Evolutionary conservation across 768 basidiomycete genomes (phyloP).

Genomic region (Rubroboletus satanas): DNA sequence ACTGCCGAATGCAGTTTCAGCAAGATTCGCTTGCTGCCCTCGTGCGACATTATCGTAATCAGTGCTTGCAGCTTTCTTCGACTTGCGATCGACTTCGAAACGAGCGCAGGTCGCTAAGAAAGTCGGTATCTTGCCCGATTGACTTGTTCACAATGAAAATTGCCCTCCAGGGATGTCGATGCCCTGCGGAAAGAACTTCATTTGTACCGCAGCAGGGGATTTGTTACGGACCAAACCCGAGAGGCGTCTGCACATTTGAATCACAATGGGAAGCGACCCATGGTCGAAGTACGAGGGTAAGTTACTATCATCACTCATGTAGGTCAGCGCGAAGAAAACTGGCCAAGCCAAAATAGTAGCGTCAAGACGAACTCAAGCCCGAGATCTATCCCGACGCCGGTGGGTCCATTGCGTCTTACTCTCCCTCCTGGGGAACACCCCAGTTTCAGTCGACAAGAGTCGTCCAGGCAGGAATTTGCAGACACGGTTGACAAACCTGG

Average conservation of each 20-base stretch:
- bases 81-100: constrained; percentile 32
- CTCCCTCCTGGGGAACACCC: constrained; percentile 56
- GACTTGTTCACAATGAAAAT: constrained; percentile 6
- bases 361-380: constrained; percentile 54
- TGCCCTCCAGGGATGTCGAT: constrained; percentile 43
- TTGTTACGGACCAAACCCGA: constrained; percentile 22
- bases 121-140: constrained; percentile 34
- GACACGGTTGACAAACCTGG: constrained; percentile 39
- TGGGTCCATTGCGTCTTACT: constrained; percentile 64
- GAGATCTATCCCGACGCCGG: constrained; percentile 49
- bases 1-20: constrained; percentile 55
- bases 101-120: constrained; percentile 50
- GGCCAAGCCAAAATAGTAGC: constrained; percentile 18
- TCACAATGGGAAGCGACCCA: constrained; percentile 62
- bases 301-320: constrained; percentile 8
- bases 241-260: constrained; percentile 43
- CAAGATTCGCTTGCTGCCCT: constrained; percentile 70
- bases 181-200: constrained; percentile 47
- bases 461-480: constrained; percentile 9
- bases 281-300: constrained; percentile 44
- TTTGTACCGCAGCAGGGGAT: constrained; percentile 39
- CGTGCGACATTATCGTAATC: constrained; percentile 57
- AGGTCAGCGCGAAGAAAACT: neutral
- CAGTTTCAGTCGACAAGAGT: constrained; percentile 30
- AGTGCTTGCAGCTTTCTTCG: constrained; percentile 44